These are phyloP conservation scores for Wickerhamomyces pijperi DNA, from an alignment of 805 yeast species.

Conservation along the genomic window DNA sequence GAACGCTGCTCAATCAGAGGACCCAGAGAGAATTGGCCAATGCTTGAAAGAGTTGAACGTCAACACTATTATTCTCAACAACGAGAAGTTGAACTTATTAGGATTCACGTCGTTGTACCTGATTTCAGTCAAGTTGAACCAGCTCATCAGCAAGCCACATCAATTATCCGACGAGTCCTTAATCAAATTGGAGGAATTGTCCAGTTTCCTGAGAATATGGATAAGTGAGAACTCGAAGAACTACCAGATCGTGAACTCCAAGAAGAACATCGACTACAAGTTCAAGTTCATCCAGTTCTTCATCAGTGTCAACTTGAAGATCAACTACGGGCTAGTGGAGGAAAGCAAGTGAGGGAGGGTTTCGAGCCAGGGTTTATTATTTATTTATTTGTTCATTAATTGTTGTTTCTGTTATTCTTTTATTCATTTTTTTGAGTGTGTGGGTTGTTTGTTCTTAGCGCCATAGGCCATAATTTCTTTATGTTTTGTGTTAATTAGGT, in stretches of 20 bases:
- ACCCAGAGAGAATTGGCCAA: conserved; percentile 12
- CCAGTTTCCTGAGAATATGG: conserved; percentile 24
- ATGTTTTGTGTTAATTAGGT: too few relatives aligned
- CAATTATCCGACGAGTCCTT: conserved; percentile 10
- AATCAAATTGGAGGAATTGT: conserved; percentile 20
- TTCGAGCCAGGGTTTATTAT: too few relatives aligned
- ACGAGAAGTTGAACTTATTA: conserved; percentile 11
- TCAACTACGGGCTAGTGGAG: conserved; percentile 6
- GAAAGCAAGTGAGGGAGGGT: not conserved
- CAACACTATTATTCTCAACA: conserved; percentile 1
- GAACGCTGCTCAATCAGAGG: conserved; percentile 16
- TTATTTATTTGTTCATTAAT: too few relatives aligned
- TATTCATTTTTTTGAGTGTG: too few relatives aligned
- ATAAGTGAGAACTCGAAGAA: conserved; percentile 12
- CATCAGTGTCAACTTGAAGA: conserved; percentile 15
- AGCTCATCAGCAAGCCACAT: conserved; percentile 6
- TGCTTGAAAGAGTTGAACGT: conserved; percentile 17
- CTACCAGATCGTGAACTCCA: conserved; percentile 7
- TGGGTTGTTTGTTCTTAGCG: too few relatives aligned
- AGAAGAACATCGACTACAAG: conserved; percentile 11
- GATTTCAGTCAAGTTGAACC: conserved; percentile 14
- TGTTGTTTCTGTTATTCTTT: too few relatives aligned
- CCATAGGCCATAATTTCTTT: too few relatives aligned
- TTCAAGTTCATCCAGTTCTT: conserved; percentile 22
- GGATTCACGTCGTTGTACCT: conserved; percentile 22